Base-by-base conservation (phyloP, 169 alveolate genomes). In the Plasmodium fragile region DNA sequence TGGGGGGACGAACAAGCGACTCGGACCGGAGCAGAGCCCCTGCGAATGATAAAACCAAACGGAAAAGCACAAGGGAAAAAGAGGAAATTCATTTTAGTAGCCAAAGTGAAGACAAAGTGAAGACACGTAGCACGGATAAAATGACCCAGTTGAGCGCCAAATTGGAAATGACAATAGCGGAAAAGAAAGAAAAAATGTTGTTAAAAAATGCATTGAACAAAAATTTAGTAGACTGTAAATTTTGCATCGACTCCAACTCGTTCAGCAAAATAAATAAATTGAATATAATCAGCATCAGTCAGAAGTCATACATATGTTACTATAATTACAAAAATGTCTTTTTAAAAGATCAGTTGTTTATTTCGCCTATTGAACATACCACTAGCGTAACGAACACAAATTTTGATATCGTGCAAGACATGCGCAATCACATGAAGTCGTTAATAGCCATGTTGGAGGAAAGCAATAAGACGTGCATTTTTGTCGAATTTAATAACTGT, bases 361-460 rank as follows among this genome's bases (percentile, higher is more conserved):
- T 91, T 69, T 91, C 94, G 11, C 94, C 94, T n/a, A 91, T 91
- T 11, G 92, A 91, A 36, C 94, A 91, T 55, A 91, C 94, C 22
- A 70, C 71, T 4, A 91, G 94, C 55, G 41, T 91, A 45, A 91
- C 94, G 28, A 91, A 91, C 55, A 91, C 94, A 28, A 32, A 80
- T 91, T 69, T 91, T 70, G 94, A 91, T 34, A 81, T 83, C 36
- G 72, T 91, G 52, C 77, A 69, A 79, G 94, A 91, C 49, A 91
- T 91, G 77, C 49, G 94, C 16, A 91, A 91, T 81, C 92, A 91
- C 55, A 91, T 91, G 94, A 91, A 91, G 75, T 91, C 94, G 39
- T 41, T 91, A 91, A 91, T 80, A 69, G 94, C 92, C 7, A 91
- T 91, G 94, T 28, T 91, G 53, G 94, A 91, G 59, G 85, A 28